phyloP scores from a whole-genome alignment of 495 filamentous ascomycete species.

The Chaetomidium leptoderma region DNA sequence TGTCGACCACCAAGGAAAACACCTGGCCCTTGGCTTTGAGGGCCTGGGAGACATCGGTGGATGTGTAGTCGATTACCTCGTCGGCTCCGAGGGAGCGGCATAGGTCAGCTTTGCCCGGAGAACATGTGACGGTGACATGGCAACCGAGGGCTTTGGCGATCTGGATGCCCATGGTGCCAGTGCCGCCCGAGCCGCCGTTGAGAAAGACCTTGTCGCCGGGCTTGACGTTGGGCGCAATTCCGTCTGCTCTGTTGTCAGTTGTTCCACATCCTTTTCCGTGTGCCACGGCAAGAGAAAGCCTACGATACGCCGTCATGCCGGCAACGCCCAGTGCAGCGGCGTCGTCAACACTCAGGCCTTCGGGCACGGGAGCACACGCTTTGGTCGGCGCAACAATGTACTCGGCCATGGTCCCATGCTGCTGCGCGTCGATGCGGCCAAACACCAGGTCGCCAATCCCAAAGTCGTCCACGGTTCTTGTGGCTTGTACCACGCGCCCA shows the following conservation, averaged over 20 bases:
- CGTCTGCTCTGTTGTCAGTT: constrained; percentile 27
- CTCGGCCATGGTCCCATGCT: constrained; percentile 53
- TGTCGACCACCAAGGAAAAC: constrained; percentile 59
- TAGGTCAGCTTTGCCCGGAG: constrained; percentile 53
- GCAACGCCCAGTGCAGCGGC: constrained; percentile 54
- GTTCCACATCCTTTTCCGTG: neutral
- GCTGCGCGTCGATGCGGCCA: constrained; percentile 41
- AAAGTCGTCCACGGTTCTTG: constrained; percentile 35
- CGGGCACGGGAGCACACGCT: constrained; percentile 41
- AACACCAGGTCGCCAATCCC: constrained; percentile 54
- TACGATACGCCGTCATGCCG: constrained; percentile 54
- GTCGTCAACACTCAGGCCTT: constrained; percentile 47
- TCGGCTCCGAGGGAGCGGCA: constrained; percentile 60
- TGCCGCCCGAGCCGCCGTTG: constrained; percentile 63
- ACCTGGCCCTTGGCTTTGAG: constrained; percentile 48
- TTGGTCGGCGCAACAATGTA: constrained; percentile 40
- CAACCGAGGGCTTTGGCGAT: constrained; percentile 63
- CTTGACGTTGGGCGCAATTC: constrained; percentile 52
- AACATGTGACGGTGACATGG: constrained; percentile 58
- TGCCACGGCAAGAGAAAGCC: neutral
- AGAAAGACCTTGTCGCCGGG: constrained; percentile 58
- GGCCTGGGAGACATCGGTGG: constrained; percentile 43
- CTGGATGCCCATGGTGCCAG: constrained; percentile 59
- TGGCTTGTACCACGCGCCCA: constrained; percentile 51
- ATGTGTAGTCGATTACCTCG: constrained; percentile 66